Evolutionary conservation across 208 protist species (phyloP).

Genomic region (Trypanosoma boissoni): DNA sequence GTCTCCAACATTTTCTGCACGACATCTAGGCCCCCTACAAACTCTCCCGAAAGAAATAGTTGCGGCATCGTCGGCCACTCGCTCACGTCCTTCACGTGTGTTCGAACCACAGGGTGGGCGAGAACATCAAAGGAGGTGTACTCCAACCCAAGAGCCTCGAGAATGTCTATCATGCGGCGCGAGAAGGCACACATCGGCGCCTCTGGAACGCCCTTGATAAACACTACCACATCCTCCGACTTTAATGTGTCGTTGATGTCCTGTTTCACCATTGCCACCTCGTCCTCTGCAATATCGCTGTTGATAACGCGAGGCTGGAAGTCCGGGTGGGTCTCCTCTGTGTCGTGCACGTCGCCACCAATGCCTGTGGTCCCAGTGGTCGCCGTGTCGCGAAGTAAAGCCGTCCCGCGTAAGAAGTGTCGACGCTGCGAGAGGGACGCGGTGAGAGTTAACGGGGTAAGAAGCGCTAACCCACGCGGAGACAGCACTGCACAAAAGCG

Average conservation of each 20-base stretch:
- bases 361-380: background rate
- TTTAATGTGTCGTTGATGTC: conserved; percentile 88
- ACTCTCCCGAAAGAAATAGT: conserved; percentile 95
- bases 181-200: conserved; percentile 96
- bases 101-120: conserved; percentile 86
- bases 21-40: conserved; percentile 94
- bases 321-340: conserved; percentile 82
- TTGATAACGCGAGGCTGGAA: conserved; percentile 78
- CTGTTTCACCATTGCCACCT: conserved; percentile 84
- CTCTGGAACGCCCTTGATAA: conserved; percentile 96
- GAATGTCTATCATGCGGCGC: conserved; percentile 88
- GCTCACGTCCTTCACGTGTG: conserved; percentile 93
- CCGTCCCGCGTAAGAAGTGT: background rate
- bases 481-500: conserved; percentile 13
- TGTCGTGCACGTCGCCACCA: conserved; percentile 62
- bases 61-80: conserved; percentile 97
- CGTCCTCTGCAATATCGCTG: conserved; percentile 67
- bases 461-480: background rate
- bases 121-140: conserved; percentile 94
- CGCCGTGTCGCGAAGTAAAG: background rate
- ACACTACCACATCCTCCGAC: conserved; percentile 91
- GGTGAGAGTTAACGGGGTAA: background rate
- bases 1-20: conserved; percentile 88
- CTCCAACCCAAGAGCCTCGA: conserved; percentile 90
- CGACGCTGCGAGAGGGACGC: background rate